phyloP scores from a whole-genome alignment of 305 asterid species.

The Rubia tinctorum region DNA sequence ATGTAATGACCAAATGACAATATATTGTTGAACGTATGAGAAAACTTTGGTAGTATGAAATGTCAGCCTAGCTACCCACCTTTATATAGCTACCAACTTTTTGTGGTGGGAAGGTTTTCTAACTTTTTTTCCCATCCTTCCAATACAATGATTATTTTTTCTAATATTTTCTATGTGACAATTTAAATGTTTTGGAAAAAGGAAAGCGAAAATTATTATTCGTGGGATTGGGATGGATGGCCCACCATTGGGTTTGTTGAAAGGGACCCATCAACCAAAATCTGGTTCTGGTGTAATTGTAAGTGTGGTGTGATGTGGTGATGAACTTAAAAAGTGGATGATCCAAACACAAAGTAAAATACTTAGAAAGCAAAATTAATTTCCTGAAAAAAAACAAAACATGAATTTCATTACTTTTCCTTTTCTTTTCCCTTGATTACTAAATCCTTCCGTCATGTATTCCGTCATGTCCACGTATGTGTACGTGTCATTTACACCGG shows the following conservation, averaged over 20 bases:
- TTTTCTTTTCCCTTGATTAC: conserved; percentile 24
- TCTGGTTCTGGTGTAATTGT: conserved; percentile 46
- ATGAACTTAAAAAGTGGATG: conserved; percentile 26
- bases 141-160: conserved; percentile 13
- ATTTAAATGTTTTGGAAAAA: background rate
- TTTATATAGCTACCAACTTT: conserved; percentile 53
- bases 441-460: conserved; percentile 53
- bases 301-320: conserved; percentile 19
- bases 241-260: conserved; percentile 72
- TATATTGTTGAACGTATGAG: conserved; percentile 1
- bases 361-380: background rate
- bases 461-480: conserved; percentile 51
- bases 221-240: conserved; percentile 31
- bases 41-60: conserved; percentile 11
- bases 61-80: conserved; percentile 64
- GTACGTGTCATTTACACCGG: conserved; percentile 28
- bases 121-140: conserved; percentile 2
- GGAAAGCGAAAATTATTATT: conserved; percentile 1
- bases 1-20: background rate
- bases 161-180: too few relatives aligned
- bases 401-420: background rate
- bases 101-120: conserved; percentile 7
- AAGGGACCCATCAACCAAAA: conserved; percentile 53
- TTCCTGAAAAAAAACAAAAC: background rate
- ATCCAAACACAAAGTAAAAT: conserved; percentile 46